These are phyloP conservation scores for Cryphonectria radicalis DNA, from an alignment of 2,329 filamentous ascomycete species.

Conservation along the genomic window DNA sequence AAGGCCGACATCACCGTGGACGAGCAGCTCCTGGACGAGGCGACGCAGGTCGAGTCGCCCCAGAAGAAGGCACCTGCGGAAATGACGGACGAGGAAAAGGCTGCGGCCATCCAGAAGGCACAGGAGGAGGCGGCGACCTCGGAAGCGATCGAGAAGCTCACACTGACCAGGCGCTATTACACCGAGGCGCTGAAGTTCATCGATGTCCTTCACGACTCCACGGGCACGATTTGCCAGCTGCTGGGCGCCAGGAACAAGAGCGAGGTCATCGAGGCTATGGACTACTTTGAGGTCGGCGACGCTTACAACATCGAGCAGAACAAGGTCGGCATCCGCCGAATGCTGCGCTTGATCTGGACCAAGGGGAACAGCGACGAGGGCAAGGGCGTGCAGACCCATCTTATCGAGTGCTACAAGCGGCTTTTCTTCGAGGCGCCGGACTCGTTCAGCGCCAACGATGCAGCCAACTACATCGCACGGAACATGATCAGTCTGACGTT, in stretches of 20 bases:
- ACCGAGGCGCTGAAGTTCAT: conserved; percentile 94
- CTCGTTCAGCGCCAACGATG: conserved; percentile 83
- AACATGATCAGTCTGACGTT: conserved; percentile 99
- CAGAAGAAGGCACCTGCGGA: conserved; percentile 61
- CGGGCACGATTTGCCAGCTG: conserved; percentile 80
- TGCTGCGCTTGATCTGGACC: conserved; percentile 98
- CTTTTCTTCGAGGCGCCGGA: conserved; percentile 96
- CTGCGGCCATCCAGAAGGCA: conserved; percentile 75
- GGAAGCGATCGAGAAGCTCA: conserved; percentile 84
- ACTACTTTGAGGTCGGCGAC: conserved; percentile 94
- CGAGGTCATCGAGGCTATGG: conserved; percentile 98
- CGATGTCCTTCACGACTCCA: conserved; percentile 83
- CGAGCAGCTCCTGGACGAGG: conserved; percentile 80
- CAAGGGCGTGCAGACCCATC: conserved; percentile 93
- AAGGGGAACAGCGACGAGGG: conserved; percentile 99
- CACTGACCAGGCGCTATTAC: conserved; percentile 88
- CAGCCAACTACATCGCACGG: conserved; percentile 91
- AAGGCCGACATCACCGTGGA: conserved; percentile 69
- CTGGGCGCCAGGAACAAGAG: conserved; percentile 96
- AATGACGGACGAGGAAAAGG: conserved; percentile 80
- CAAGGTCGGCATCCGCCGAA: conserved; percentile 87
- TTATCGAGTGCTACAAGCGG: conserved; percentile 95
- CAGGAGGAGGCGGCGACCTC: conserved; percentile 87
- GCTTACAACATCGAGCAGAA: conserved; percentile 96
- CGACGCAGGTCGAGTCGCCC: conserved; percentile 76